A percentile compares a stretch with the other conserved stretches of the same genome.
Evolutionary conservation across 495 filamentous ascomycete species (phyloP).

Genomic region (Xylaria palmicola): DNA sequence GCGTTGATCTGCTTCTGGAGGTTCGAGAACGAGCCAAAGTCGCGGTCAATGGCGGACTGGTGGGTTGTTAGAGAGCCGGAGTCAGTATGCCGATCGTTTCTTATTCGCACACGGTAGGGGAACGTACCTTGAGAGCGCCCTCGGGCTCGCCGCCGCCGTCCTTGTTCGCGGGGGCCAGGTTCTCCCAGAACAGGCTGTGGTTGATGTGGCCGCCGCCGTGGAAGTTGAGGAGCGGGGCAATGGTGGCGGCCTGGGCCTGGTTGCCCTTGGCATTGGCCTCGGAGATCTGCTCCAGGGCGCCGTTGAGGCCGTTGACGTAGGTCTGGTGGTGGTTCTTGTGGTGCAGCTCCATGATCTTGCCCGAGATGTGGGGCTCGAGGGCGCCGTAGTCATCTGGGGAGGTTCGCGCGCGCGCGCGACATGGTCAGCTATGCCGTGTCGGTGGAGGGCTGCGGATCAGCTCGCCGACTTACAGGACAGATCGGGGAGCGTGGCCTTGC

Average conservation of each 20-base stretch:
- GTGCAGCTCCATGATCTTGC: constrained; percentile 97
- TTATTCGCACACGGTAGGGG: background rate
- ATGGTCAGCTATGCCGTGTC: background rate
- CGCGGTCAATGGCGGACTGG: constrained; percentile 63
- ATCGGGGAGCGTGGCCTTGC: constrained; percentile 92
- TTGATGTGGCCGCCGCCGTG: constrained; percentile 95
- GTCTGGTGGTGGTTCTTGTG: constrained; percentile 78
- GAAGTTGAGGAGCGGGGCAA: constrained; percentile 92
- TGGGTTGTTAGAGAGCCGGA: background rate
- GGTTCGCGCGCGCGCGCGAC: background rate
- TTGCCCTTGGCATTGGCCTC: constrained; percentile 59
- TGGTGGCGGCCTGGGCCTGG: constrained; percentile 68
- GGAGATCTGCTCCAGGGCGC: constrained; percentile 58
- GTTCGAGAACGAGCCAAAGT: constrained; percentile 72
- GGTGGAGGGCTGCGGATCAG: background rate
- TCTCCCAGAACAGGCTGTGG: constrained; percentile 97
- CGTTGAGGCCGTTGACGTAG: constrained; percentile 74
- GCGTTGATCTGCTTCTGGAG: constrained; percentile 85
- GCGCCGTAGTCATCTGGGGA: constrained; percentile 80
- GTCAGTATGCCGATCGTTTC: constrained; percentile 7
- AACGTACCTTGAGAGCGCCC: constrained; percentile 44
- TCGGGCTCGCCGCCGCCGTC: constrained; percentile 74
- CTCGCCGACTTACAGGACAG: constrained; percentile 69
- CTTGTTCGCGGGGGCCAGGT: constrained; percentile 73
- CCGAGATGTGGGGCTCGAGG: constrained; percentile 91